Base-by-base conservation (phyloP, 305 asterid genomes). In the Caryopteris hybrid region DNA sequence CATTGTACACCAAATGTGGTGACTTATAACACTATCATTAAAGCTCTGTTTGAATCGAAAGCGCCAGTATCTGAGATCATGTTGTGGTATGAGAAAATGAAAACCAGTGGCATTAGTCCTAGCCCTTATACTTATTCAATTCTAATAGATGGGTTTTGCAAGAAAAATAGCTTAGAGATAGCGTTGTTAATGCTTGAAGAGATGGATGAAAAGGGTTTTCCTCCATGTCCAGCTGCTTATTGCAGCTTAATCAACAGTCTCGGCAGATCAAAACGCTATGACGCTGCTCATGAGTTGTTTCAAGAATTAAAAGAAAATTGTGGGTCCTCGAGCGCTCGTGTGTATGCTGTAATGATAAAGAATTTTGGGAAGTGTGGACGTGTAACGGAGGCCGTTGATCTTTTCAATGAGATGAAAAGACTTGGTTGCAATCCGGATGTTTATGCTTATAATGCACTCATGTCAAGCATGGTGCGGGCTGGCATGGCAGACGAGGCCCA, bases 201-300 rank as follows among this genome's bases (percentile, higher is more conserved):
- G 77, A 90, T 93, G 97, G 97, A 93, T 18, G 99, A 93, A 76
- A 90, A 84, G 73, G 97, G 99, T 8, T 86, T 88, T 72, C 97
- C 94, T 5, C 96, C 99, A 13, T 90, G 96, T 70, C 97, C 99
- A n/a, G 86, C 97, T 63, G 99, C 99, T 55, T 93, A 93, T 66
- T 93, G 99, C 86, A 90, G 97, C 87, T 81, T 91, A 73, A 90
- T 93, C 76, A 93, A 87, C 76, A 75, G 81, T 64, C 95, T 93
- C 38, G 88, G 97, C 18, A 84, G 86, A 57, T 87, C 83, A 46
- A 93, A 87, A 69, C 91, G 94, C 8, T 91, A 87, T 53, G 97
- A 88, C 71, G 96, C 92, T 64, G 99, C 99, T 38, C 80, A 78
- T 34, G 96, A 93, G 82, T 53, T 90, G 36, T 93, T 93, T 74